A percentile compares a stretch with the other conserved stretches of the same genome.
phyloP scores from a whole-genome alignment of 768 basidiomycete genomes.

The Ephemerocybe angulata region DNA sequence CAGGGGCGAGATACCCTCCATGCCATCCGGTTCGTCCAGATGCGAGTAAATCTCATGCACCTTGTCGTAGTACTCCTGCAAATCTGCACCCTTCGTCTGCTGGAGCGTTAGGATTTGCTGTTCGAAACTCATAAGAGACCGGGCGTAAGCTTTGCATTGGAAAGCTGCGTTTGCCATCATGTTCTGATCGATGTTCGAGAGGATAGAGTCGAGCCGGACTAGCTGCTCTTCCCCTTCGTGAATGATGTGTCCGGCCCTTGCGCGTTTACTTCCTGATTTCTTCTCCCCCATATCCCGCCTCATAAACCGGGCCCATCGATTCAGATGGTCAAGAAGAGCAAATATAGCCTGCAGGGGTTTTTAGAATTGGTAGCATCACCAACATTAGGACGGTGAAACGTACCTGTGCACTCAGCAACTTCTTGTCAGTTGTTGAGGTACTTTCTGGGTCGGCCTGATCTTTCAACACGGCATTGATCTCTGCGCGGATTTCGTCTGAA shows the following conservation, averaged over 20 bases:
- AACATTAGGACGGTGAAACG: constrained; percentile 7
- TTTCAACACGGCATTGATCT: constrained; percentile 76
- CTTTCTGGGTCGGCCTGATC: constrained; percentile 76
- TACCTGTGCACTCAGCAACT: constrained; percentile 92
- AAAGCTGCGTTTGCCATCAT: constrained; percentile 93
- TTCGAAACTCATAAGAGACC: constrained; percentile 94
- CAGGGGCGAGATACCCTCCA: constrained; percentile 93
- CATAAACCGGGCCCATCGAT: constrained; percentile 77
- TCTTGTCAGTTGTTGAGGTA: constrained; percentile 67
- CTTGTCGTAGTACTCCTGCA: constrained; percentile 78
- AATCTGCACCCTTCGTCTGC: constrained; percentile 39
- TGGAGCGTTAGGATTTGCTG: constrained; percentile 63
- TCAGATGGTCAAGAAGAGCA: constrained; percentile 91
- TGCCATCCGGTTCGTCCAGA: constrained; percentile 96
- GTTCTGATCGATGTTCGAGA: constrained; percentile 79
- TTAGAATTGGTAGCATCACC: not conserved
- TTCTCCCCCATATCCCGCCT: constrained; percentile 59
- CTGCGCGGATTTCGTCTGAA: constrained; percentile 60
- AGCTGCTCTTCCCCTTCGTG: constrained; percentile 57
- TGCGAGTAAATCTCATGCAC: constrained; percentile 95
- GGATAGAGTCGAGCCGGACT: constrained; percentile 69
- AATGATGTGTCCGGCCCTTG: constrained; percentile 34
- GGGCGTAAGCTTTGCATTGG: constrained; percentile 90
- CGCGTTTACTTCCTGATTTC: constrained; percentile 49
- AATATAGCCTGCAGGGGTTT: constrained; percentile 74